Evolutionary conservation across 2,329 filamentous ascomycete genomes (phyloP), one percentile per base, ranked within the genome.

Genomic region (Apiospora pterosperma): DNA sequence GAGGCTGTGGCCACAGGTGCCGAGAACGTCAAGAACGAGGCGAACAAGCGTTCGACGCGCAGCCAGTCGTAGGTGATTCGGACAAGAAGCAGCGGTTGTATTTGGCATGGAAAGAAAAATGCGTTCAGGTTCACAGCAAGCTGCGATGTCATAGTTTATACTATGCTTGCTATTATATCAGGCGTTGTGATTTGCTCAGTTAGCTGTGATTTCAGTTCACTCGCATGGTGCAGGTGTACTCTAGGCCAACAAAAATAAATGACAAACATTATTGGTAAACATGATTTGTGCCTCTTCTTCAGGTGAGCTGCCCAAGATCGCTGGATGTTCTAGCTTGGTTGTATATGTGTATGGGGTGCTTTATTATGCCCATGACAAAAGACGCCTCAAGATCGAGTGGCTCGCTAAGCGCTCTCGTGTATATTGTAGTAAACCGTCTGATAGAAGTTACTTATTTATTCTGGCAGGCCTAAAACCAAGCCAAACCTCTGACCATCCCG

Each of bases 21-120:
- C 63, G 92, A 93, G 67, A 88, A 92, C 65, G 88, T 89, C 70
- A 95, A 96, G 84, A 88, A 85, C 63, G 91, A 94, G 84, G 83
- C 79, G 36, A 87, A 78, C 74, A 89, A 88, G 84, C 85, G 87
- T 69, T 78, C 79, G 66, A 85, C 84, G 65, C 84, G 84, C 74
- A 88, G 81, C 80, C 81, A 84, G 71, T 84, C 82, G 73, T 86
- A 82, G 70, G 61, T 19, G 34, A 36, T 16, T 23, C 23, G 42
- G 39, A 34, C 25, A 42, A 16, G 21, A 41, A 34, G 6, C 16
- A 48, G 38, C 12, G 60, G 41, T 44, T 42, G 60, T 52, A 31
- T 62, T 42, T 39, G 59, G 39, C 36, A 25, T 39, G 48, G 62
- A 34, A 36, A 44, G 36, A 34, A 41, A 41, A 42, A 44, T 39